Conservation (phyloP, 257 asterid genomes). For the Galeopsis tetrahit region DNA sequence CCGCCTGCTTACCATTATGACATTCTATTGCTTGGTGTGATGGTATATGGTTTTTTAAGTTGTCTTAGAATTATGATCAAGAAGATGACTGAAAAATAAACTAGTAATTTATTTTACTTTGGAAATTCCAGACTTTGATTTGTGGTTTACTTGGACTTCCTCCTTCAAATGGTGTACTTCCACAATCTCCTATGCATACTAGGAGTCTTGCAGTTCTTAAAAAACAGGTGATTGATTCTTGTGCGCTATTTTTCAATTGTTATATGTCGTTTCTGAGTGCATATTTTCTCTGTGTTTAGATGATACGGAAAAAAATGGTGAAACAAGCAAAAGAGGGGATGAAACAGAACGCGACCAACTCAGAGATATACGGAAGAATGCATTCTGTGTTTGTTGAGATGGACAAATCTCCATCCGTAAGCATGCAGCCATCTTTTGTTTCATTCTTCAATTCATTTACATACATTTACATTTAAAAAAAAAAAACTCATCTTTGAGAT, state of each 20-base stretch:
- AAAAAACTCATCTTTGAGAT: not conserved
- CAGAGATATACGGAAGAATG: slow-evolving; percentile 86
- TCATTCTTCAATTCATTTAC: not conserved
- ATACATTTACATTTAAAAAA: too few species aligned
- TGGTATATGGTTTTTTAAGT: slow-evolving; percentile 44
- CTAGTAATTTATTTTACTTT: not conserved
- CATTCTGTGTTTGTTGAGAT: slow-evolving; percentile 81
- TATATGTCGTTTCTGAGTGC: not conserved
- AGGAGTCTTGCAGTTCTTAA: slow-evolving; percentile 83
- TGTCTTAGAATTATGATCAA: not conserved
- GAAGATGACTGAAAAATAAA: not conserved
- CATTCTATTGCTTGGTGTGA: slow-evolving; percentile 67
- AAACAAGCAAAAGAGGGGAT: slow-evolving; percentile 76
- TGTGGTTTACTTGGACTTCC: slow-evolving; percentile 94
- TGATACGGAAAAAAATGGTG: slow-evolving; percentile 74
- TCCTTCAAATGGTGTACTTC: slow-evolving; percentile 95
- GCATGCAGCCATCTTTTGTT: slow-evolving; percentile 22
- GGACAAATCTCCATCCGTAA: slow-evolving; percentile 68
- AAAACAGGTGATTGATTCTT: slow-evolving; percentile 51
- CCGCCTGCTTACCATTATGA: slow-evolving; percentile 89
- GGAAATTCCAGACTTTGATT: slow-evolving; percentile 62
- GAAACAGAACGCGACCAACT: slow-evolving; percentile 60
- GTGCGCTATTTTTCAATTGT: not conserved
- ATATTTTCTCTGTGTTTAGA: slow-evolving; percentile 36
- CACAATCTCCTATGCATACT: slow-evolving; percentile 96